Evolutionary conservation across 1,284 basidiomycete genomes (phyloP).

Genomic region (Cryptococcus sp.): DNA sequence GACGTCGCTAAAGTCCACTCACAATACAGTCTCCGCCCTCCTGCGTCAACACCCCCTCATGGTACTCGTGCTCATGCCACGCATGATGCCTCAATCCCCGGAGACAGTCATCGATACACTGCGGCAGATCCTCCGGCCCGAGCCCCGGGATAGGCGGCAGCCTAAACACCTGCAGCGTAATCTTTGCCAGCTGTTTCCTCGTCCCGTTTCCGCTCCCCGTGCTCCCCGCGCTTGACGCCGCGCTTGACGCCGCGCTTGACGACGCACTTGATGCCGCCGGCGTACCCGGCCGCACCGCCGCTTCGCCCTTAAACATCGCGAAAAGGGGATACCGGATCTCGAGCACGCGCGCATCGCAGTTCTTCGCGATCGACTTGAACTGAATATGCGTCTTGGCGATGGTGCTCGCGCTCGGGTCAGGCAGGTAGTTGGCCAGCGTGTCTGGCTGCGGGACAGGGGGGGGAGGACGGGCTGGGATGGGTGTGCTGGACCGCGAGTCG

Average conservation of each 20-base stretch:
- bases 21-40: constrained; percentile 91
- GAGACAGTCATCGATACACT: constrained; percentile 86
- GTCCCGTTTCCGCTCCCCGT: constrained; percentile 42
- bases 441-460: constrained; percentile 38
- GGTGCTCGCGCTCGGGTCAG: constrained; percentile 59
- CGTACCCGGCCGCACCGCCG: constrained; percentile 54
- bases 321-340: constrained; percentile 79
- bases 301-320: constrained; percentile 56
- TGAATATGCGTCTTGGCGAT: constrained; percentile 76
- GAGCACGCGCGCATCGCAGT: constrained; percentile 76
- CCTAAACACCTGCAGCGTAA: constrained; percentile 82
- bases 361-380: constrained; percentile 75
- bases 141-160: constrained; percentile 81
- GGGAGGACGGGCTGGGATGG: constrained; percentile 12
- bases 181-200: constrained; percentile 62
- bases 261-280: not conserved
- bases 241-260: not conserved
- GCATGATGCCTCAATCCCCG: constrained; percentile 80
- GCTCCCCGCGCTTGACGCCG: constrained; percentile 8
- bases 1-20: constrained; percentile 46
- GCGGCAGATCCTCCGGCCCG: constrained; percentile 71
- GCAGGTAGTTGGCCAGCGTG: constrained; percentile 76
- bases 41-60: constrained; percentile 90
- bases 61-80: constrained; percentile 89
- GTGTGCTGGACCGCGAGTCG: constrained; percentile 30